A percentile compares a stretch with the other conserved stretches of the same genome.
Conservation (phyloP, 495 filamentous ascomycete species). For the Penicillium fimorum region DNA sequence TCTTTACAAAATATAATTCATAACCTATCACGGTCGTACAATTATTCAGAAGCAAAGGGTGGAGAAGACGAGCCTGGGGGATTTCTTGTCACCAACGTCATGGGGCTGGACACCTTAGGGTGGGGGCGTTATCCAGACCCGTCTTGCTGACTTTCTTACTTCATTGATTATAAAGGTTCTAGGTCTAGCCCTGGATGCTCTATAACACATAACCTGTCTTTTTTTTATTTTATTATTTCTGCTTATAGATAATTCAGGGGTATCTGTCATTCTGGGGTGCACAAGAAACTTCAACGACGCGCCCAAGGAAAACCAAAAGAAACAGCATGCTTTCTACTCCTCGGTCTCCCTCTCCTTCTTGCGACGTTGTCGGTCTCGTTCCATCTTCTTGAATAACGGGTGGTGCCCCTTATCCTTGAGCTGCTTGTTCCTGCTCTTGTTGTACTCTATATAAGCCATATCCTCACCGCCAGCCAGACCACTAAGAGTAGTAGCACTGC, state of each 20-base stretch:
- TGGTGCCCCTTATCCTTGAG: slow-evolving; percentile 70
- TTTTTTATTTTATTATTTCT: background rate
- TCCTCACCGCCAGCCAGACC: slow-evolving; percentile 87
- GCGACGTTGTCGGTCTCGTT: slow-evolving; percentile 66
- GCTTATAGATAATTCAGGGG: background rate
- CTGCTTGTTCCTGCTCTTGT: slow-evolving; percentile 73
- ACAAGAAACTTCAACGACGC: background rate
- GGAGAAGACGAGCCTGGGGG: slow-evolving; percentile 15
- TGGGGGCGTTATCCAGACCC: slow-evolving; percentile 11
- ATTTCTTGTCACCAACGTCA: slow-evolving; percentile 21
- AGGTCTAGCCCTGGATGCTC: background rate
- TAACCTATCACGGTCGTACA: slow-evolving; percentile 18
- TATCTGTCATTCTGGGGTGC: slow-evolving; percentile 12
- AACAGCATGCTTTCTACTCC: background rate
- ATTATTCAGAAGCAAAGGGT: slow-evolving; percentile 10
- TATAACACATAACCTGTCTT: background rate
- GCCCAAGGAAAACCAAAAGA: background rate
- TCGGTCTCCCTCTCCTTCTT: slow-evolving; percentile 50
- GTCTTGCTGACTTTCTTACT: slow-evolving; percentile 22
- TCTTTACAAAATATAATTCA: background rate
- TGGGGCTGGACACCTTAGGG: background rate
- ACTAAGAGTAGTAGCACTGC: slow-evolving; percentile 80
- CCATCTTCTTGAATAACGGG: slow-evolving; percentile 77
- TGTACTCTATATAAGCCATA: slow-evolving; percentile 94
- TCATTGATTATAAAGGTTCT: background rate